These are phyloP conservation scores for Trifolium dubium DNA, from an alignment of 306 rosid genomes.

Conservation along the genomic window DNA sequence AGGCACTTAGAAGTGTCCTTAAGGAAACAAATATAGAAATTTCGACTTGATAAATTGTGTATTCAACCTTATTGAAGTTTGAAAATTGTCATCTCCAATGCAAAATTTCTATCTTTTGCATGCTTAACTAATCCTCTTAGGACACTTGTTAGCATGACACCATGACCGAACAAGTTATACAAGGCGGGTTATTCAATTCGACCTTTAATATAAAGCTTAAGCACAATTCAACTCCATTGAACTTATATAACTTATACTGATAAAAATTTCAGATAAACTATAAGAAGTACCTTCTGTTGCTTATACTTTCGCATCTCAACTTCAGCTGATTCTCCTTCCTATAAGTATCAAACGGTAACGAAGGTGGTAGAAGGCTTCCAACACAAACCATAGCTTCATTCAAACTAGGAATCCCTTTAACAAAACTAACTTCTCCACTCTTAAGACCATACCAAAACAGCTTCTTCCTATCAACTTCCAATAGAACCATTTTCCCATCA, in stretches of 20 bases:
- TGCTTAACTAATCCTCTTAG: too few relatives aligned
- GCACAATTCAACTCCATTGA: neutral
- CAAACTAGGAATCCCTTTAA: constrained; percentile 45
- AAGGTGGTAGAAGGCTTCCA: constrained; percentile 65
- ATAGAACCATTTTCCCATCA: constrained; percentile 48
- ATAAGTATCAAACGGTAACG: constrained; percentile 13
- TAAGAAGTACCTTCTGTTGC: constrained; percentile 51
- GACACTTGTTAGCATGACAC: too few relatives aligned
- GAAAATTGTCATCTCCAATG: too few relatives aligned
- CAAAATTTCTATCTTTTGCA: too few relatives aligned
- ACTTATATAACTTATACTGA: neutral
- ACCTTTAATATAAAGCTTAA: neutral
- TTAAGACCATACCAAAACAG: constrained; percentile 62
- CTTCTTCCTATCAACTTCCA: constrained; percentile 50
- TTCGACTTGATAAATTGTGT: too few relatives aligned
- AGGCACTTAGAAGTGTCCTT: too few relatives aligned
- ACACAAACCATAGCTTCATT: constrained; percentile 56
- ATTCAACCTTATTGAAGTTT: too few relatives aligned
- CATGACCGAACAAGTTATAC: too few relatives aligned
- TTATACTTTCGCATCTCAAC: constrained; percentile 27
- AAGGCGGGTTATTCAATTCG: neutral
- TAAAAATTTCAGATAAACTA: neutral
- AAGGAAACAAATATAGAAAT: too few relatives aligned
- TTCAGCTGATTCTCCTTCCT: constrained; percentile 26
- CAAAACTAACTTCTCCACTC: constrained; percentile 17